Evolutionary conservation across 768 basidiomycete genomes (phyloP).

Genomic region (Pleurotus tuber-regium): DNA sequence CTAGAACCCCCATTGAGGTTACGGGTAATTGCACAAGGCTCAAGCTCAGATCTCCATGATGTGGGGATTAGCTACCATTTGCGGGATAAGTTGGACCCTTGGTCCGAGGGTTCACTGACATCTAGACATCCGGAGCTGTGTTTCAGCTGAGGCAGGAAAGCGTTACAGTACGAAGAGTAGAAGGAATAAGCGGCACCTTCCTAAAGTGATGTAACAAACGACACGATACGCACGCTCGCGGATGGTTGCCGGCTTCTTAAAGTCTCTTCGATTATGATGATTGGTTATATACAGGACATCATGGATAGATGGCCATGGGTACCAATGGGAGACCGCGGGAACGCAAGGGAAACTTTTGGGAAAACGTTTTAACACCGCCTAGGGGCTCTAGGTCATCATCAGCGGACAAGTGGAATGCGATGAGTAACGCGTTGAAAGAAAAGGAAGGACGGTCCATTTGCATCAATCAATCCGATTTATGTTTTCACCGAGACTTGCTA

Average conservation of each 20-base stretch:
- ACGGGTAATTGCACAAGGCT: background rate
- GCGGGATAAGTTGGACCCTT: background rate
- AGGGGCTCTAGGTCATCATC: background rate
- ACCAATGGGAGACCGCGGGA: background rate
- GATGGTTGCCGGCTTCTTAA: background rate
- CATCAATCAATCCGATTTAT: background rate
- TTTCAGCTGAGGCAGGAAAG: background rate
- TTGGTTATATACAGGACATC: background rate
- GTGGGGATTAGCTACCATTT: background rate
- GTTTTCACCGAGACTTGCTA: slow-evolving; percentile 3
- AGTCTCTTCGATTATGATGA: background rate
- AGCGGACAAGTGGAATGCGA: slow-evolving; percentile 1
- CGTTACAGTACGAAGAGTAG: background rate
- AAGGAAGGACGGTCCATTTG: background rate
- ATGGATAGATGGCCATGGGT: background rate
- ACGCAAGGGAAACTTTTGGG: background rate
- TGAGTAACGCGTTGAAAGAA: slow-evolving; percentile 5
- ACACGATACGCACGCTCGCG: slow-evolving; percentile 1
- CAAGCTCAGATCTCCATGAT: background rate
- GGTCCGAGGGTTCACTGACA: background rate
- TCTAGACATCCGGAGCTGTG: background rate
- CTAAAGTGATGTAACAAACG: slow-evolving; percentile 1
- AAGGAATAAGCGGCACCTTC: slow-evolving; percentile 1
- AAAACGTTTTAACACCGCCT: background rate
- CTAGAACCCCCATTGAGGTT: slow-evolving; percentile 8